A percentile compares a stretch with the other conserved stretches of the same genome.
These are phyloP conservation scores for Didymella exigua DNA, from an alignment of 2,329 filamentous ascomycete genomes.

Conservation along the genomic window DNA sequence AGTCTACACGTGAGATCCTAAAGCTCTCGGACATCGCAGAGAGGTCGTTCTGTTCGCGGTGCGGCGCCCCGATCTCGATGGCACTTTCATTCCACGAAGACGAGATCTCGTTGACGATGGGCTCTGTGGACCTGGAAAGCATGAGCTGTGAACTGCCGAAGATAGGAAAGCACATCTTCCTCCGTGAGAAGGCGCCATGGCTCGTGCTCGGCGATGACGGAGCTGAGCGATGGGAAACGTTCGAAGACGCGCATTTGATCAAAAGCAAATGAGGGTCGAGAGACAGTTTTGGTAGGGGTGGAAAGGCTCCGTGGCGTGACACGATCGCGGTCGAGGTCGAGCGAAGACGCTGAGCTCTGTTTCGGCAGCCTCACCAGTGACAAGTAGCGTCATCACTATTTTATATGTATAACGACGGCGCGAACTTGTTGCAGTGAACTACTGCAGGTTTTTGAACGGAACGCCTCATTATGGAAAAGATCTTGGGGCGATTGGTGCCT, in stretches of 20 bases:
- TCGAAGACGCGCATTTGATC: constrained; percentile 26
- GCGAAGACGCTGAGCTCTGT: background rate
- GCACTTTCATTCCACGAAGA: constrained; percentile 44
- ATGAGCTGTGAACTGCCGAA: constrained; percentile 40
- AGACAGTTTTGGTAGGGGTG: background rate
- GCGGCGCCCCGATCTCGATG: constrained; percentile 56
- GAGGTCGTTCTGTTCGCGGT: constrained; percentile 53
- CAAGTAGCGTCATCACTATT: constrained; percentile 4
- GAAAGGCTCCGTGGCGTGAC: background rate
- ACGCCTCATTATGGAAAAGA: constrained; percentile 3
- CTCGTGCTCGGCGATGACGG: constrained; percentile 37
- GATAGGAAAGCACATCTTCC: constrained; percentile 52
- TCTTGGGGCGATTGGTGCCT: constrained; percentile 8
- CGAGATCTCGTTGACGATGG: constrained; percentile 45
- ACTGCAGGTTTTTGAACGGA: constrained; percentile 8
- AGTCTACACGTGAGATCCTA: constrained; percentile 39
- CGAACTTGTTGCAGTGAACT: constrained; percentile 1
- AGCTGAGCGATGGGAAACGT: constrained; percentile 30
- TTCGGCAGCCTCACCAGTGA: constrained; percentile 8
- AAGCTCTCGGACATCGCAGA: constrained; percentile 50
- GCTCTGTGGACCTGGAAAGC: constrained; percentile 52
- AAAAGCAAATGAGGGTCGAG: background rate
- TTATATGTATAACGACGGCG: constrained; percentile 3
- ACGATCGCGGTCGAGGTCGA: background rate
- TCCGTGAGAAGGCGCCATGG: constrained; percentile 49